Base-by-base conservation (phyloP, 73 alveolate genomes). In the Symbiodinium natans region DNA sequence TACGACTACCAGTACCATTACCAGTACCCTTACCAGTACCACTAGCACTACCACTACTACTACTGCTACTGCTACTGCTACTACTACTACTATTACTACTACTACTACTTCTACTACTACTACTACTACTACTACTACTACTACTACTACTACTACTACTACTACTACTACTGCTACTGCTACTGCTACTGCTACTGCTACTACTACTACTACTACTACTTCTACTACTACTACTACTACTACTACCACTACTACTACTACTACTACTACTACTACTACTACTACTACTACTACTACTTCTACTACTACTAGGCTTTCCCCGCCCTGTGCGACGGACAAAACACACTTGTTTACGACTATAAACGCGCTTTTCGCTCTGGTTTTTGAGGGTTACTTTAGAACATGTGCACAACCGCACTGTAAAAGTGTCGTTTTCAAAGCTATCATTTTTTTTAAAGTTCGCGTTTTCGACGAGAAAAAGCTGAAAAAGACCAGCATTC, bases 191-290 rank as follows among this genome's bases (percentile, higher is more conserved):
- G n/a, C 82, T 63, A 63, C 82, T 63, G n/a, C 31, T 63, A 63
- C 82, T 63, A 36, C 82, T 63, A 63, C 82, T 63, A 63, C 82
- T 63, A 63, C 82, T 63, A 63, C 31, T 63, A 63, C 82, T 63
- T 25, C 82, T 63, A 63, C 82, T 63, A 63, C 82, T 63, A 63
- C 82, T 63, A 63, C 82, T 63, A 63, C 82, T 63, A 63, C 82
- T 63, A 63, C 82, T 63, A 63, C 82, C n/a, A 63, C 82, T 63
- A 63, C 82, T 63, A 63, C 82, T n/a, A n/a, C n/a, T n/a, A n/a
- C n/a, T n/a, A n/a, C n/a, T n/a, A n/a, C n/a, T n/a, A n/a, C n/a
- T n/a, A n/a, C n/a, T n/a, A n/a, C n/a, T n/a, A n/a, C n/a, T n/a
- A n/a, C n/a, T n/a, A n/a, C n/a, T n/a, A n/a, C n/a, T n/a, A n/a